Evolutionary conservation across 345 rosid genomes (phyloP).

Genomic region (Crucihimalaya himalaica): DNA sequence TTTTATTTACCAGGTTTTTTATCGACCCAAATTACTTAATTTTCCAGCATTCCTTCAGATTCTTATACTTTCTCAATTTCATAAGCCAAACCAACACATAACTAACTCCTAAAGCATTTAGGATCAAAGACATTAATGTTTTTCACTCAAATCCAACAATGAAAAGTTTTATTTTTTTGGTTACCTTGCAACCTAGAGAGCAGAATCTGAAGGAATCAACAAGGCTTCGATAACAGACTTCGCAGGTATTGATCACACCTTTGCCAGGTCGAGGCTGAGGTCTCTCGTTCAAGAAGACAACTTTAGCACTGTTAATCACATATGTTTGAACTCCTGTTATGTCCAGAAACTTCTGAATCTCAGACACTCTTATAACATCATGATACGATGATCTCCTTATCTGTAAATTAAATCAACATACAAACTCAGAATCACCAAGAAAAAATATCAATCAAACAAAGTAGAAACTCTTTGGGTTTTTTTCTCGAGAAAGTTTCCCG

Average conservation of each 20-base stretch:
- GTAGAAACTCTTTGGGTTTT: background rate
- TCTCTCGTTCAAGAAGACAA: slow-evolving; percentile 94
- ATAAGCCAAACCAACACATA: slow-evolving; percentile 27
- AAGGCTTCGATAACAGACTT: slow-evolving; percentile 88
- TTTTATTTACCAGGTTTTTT: background rate
- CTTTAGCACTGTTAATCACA: slow-evolving; percentile 94
- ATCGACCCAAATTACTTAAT: background rate
- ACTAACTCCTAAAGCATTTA: slow-evolving; percentile 26
- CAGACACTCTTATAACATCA: slow-evolving; percentile 91
- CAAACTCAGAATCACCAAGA: background rate
- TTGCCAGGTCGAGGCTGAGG: slow-evolving; percentile 98
- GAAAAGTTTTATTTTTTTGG: background rate
- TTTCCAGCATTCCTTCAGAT: slow-evolving; percentile 21
- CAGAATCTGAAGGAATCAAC: slow-evolving; percentile 96
- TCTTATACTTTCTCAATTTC: background rate
- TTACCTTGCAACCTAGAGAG: slow-evolving; percentile 98
- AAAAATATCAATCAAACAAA: background rate
- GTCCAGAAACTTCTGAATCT: slow-evolving; percentile 86
- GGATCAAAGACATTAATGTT: slow-evolving; percentile 12
- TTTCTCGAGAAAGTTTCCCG: background rate
- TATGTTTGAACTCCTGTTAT: slow-evolving; percentile 92
- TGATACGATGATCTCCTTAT: slow-evolving; percentile 98
- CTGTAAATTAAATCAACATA: slow-evolving; percentile 41
- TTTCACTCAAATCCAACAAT: background rate
- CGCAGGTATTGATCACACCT: slow-evolving; percentile 89